A percentile compares a stretch with the other conserved stretches of the same genome.
Evolutionary conservation across 164 flowering plant genomes (phyloP).

Genomic region (Platanus orientalis): DNA sequence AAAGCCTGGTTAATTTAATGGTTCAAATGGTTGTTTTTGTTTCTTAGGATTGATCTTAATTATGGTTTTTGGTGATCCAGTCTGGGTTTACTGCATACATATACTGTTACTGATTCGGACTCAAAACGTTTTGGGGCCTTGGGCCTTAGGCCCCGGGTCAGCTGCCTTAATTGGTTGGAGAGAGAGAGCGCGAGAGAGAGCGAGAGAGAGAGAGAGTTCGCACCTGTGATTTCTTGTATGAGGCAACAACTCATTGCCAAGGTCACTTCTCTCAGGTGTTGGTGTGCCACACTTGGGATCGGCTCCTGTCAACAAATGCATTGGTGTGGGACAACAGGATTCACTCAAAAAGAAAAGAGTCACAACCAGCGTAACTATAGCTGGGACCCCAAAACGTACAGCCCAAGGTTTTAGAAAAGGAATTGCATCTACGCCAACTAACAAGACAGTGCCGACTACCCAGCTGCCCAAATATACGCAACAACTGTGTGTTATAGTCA

Average conservation of each 20-base stretch:
- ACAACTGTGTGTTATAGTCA: too few relatives aligned
- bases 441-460: constrained; percentile 12
- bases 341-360: constrained; percentile 30
- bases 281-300: too few relatives aligned
- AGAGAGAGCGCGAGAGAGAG: not conserved
- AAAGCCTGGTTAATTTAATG: too few relatives aligned
- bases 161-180: not conserved
- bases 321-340: constrained; percentile 2
- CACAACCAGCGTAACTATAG: constrained; percentile 26
- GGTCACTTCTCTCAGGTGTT: constrained; percentile 8
- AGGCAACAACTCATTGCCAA: not conserved
- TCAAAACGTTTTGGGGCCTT: too few relatives aligned
- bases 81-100: too few relatives aligned
- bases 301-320: too few relatives aligned
- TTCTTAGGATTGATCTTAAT: too few relatives aligned
- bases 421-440: constrained; percentile 23
- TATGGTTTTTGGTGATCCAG: too few relatives aligned
- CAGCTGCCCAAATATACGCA: constrained; percentile 6
- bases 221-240: constrained; percentile 29
- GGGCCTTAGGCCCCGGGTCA: too few relatives aligned
- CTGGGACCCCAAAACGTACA: constrained; percentile 35
- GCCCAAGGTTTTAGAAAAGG: too few relatives aligned
- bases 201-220: not conserved
- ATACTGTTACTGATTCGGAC: too few relatives aligned
- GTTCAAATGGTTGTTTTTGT: too few relatives aligned